Percentiles rank a stretch among this genome's conserved stretches.
phyloP scores from a whole-genome alignment of 2,329 filamentous ascomycete species.

The Cadophora luteo-olivacea region DNA sequence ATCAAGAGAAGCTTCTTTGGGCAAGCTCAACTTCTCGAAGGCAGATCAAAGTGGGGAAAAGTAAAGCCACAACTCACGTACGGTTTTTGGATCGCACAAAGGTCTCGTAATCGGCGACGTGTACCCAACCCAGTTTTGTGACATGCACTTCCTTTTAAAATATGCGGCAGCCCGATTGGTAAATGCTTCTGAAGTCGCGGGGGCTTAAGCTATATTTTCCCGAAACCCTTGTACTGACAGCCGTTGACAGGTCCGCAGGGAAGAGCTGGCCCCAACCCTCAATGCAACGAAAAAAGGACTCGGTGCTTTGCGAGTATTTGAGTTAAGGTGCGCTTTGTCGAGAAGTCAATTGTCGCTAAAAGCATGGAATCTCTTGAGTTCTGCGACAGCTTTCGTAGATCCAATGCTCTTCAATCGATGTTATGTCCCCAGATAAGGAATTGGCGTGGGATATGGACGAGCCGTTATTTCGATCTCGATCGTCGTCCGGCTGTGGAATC shows the following conservation, averaged over 20 bases:
- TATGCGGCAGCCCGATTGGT: slow-evolving; percentile 33
- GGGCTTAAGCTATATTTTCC: slow-evolving; percentile 32
- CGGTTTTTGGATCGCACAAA: slow-evolving; percentile 7
- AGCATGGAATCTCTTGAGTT: not conserved
- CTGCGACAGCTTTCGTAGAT: slow-evolving; percentile 9
- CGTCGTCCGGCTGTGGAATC: not conserved
- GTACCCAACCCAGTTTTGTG: slow-evolving; percentile 16
- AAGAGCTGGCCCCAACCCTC: slow-evolving; percentile 23
- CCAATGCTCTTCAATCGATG: slow-evolving; percentile 1
- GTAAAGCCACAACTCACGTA: slow-evolving; percentile 25
- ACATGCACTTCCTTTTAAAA: slow-evolving; percentile 26
- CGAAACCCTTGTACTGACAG: slow-evolving; percentile 37
- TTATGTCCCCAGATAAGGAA: slow-evolving; percentile 1
- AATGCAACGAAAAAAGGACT: slow-evolving; percentile 25
- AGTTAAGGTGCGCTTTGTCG: slow-evolving; percentile 7
- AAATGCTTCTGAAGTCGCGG: slow-evolving; percentile 26
- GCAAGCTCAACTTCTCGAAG: slow-evolving; percentile 13
- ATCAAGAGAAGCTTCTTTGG: slow-evolving; percentile 17
- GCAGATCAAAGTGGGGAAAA: slow-evolving; percentile 4
- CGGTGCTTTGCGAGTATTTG: slow-evolving; percentile 15
- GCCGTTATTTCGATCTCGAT: slow-evolving; percentile 17
- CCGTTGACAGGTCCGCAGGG: slow-evolving; percentile 34
- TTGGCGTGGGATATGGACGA: slow-evolving; percentile 16
- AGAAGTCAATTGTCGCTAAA: slow-evolving; percentile 1
- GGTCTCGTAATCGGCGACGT: slow-evolving; percentile 18